Evolutionary conservation across 805 yeast species (phyloP).

Genomic region (Metschnikowia cubensis): DNA sequence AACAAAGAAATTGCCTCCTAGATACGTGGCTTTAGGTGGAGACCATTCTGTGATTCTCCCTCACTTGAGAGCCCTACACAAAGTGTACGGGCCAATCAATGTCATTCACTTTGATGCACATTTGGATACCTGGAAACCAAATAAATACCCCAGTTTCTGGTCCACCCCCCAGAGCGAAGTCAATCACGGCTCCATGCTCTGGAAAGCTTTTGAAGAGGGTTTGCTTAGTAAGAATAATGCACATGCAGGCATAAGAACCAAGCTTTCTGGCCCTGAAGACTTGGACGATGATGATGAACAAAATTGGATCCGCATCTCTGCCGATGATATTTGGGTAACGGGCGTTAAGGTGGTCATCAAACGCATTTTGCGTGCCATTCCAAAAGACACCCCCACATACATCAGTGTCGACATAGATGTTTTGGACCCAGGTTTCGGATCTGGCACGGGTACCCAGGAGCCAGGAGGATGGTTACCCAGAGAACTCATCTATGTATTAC

Average conservation of each 20-base stretch:
- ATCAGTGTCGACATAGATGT: constrained; percentile 74
- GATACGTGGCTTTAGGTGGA: constrained; percentile 73
- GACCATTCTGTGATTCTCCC: constrained; percentile 78
- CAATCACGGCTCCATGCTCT: constrained; percentile 83
- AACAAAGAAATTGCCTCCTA: constrained; percentile 42
- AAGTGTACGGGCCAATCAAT: constrained; percentile 62
- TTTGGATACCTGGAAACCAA: constrained; percentile 77
- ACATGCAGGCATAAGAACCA: constrained; percentile 76
- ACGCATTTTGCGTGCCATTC: constrained; percentile 52
- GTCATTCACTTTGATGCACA: constrained; percentile 85
- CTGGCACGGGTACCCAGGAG: constrained; percentile 59
- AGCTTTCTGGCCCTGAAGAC: constrained; percentile 56
- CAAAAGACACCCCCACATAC: constrained; percentile 64
- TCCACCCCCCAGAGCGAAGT: constrained; percentile 53
- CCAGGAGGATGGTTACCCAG: constrained; percentile 58
- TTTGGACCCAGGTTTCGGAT: constrained; percentile 54
- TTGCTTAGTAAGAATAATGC: constrained; percentile 54
- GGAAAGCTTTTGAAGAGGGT: constrained; percentile 76
- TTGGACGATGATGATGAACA: constrained; percentile 63
- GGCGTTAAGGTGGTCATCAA: constrained; percentile 58
- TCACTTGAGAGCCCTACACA: constrained; percentile 59
- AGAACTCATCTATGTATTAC: constrained; percentile 46
- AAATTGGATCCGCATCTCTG: constrained; percentile 64
- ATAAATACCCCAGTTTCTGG: constrained; percentile 64
- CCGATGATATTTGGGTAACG: constrained; percentile 69